Evolutionary conservation across 257 asterid species (phyloP).

Genomic region (Solanum sparsipilum): DNA sequence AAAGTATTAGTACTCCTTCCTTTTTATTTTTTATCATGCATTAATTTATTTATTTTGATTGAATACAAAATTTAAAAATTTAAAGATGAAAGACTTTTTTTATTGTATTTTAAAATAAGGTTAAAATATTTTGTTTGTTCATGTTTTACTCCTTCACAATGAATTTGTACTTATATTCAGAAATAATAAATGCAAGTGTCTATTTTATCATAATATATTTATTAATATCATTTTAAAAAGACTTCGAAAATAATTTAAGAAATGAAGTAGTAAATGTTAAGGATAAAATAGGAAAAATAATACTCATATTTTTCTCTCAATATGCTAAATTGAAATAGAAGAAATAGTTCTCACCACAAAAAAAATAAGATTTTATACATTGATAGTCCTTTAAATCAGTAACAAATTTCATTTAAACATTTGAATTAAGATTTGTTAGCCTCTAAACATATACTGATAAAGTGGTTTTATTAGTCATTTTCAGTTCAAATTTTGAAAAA

Average conservation of each 20-base stretch:
- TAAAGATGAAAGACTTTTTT: too few species aligned
- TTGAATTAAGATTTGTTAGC: too few species aligned
- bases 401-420: too few species aligned
- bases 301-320: neutral
- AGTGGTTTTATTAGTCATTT: too few species aligned
- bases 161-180: neutral
- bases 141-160: neutral
- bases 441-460: too few species aligned
- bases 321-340: neutral
- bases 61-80: neutral
- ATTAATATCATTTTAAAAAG: neutral
- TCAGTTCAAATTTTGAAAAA: too few species aligned
- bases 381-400: neutral
- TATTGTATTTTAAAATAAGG: neutral
- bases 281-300: neutral
- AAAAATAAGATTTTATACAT: too few species aligned
- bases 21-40: neutral
- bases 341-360: neutral
- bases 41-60: neutral
- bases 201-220: neutral
- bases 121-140: too few species aligned
- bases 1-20: neutral
- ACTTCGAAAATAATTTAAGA: neutral
- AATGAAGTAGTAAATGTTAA: neutral
- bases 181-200: neutral